Evolutionary conservation across 768 basidiomycete species (phyloP).

Genomic region (Mrakia gelida): DNA sequence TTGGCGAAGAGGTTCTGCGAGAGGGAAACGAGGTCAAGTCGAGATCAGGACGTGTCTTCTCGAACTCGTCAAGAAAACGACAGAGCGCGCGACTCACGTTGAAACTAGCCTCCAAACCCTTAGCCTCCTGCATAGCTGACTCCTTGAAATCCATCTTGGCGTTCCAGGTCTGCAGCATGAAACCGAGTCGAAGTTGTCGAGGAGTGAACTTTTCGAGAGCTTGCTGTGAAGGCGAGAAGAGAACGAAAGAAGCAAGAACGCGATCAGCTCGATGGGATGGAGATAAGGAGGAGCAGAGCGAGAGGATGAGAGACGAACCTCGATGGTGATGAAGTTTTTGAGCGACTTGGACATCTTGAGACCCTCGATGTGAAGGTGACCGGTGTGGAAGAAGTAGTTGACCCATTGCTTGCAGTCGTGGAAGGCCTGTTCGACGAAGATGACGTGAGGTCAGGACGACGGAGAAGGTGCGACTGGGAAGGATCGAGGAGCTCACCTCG

Average conservation of each 20-base stretch:
- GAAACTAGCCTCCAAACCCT: constrained; percentile 71
- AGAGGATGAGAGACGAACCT: constrained; percentile 37
- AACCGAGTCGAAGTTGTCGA: constrained; percentile 83
- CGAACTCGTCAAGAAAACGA: background rate
- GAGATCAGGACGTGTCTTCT: background rate
- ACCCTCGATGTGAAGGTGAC: constrained; percentile 96
- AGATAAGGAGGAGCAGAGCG: background rate
- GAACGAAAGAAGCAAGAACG: too few species aligned
- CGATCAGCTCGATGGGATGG: background rate
- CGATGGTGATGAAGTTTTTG: constrained; percentile 97
- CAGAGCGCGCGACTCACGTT: constrained; percentile 58
- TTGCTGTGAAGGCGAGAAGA: constrained; percentile 54
- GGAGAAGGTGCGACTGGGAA: background rate
- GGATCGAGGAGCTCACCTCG: constrained; percentile 56
- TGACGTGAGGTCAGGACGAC: background rate
- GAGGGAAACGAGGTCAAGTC: constrained; percentile 15
- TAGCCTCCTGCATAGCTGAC: constrained; percentile 76
- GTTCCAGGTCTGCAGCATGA: constrained; percentile 87
- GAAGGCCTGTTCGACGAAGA: constrained; percentile 64
- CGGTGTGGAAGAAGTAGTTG: constrained; percentile 97
- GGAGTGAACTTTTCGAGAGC: constrained; percentile 76
- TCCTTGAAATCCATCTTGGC: constrained; percentile 92
- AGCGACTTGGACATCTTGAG: constrained; percentile 98
- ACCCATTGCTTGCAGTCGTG: constrained; percentile 91
- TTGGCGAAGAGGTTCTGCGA: constrained; percentile 89